Percentiles rank a stretch among this genome's conserved stretches.
Conservation (phyloP, 2,329 filamentous ascomycete genomes). For the Talaromyces islandicus region DNA sequence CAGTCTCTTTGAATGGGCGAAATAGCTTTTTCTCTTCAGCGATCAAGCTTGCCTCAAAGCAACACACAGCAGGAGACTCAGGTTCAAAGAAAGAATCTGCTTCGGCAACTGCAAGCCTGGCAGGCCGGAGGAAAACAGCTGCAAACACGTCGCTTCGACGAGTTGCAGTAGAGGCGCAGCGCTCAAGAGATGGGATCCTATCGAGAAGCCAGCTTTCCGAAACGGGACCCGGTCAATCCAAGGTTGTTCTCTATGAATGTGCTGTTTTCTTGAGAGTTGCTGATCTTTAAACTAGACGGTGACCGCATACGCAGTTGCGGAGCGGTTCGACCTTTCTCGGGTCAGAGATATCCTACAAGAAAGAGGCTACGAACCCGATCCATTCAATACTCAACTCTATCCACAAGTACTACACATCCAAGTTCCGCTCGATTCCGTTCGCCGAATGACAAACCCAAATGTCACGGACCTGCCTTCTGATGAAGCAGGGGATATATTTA, state of each 20-base stretch:
- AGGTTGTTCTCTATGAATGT: conserved; percentile 18
- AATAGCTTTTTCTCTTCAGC: conserved; percentile 64
- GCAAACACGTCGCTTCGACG: conserved; percentile 72
- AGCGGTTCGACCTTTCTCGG: conserved; percentile 56
- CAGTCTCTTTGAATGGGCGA: conserved; percentile 21
- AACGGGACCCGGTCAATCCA: conserved; percentile 30
- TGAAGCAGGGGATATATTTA: conserved; percentile 76
- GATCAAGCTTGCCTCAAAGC: conserved; percentile 44
- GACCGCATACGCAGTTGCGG: conserved; percentile 63
- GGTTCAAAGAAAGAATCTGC: neutral
- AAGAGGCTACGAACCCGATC: conserved; percentile 58
- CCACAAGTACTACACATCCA: conserved; percentile 61
- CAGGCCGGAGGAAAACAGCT: conserved; percentile 44
- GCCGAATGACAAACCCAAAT: conserved; percentile 36
- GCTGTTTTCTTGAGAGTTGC: conserved; percentile 7
- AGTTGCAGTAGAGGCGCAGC: conserved; percentile 80
- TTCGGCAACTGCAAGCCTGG: conserved; percentile 14
- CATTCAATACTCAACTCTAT: conserved; percentile 55
- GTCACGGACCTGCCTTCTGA: conserved; percentile 33
- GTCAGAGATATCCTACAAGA: conserved; percentile 53
- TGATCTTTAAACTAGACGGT: conserved; percentile 34
- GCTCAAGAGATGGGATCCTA: conserved; percentile 49
- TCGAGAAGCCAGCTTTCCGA: conserved; percentile 36
- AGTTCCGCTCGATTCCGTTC: conserved; percentile 41
- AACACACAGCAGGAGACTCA: conserved; percentile 5